Evolutionary conservation across 805 yeast genomes (phyloP).

Genomic region (Torulaspora quercuum): DNA sequence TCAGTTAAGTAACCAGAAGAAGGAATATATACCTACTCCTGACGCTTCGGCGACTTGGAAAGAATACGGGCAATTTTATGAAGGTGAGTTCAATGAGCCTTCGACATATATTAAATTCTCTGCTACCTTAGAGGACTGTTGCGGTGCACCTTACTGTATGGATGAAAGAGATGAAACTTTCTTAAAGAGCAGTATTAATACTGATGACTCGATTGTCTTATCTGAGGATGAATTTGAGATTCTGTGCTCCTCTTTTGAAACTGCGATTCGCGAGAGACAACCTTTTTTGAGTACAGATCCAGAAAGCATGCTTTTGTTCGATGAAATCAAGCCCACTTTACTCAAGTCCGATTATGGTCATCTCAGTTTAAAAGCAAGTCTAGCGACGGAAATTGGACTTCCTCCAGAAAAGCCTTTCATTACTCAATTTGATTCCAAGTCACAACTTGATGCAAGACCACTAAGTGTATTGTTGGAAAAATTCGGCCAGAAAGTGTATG

Average conservation of each 20-base stretch:
- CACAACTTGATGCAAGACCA: constrained; percentile 43
- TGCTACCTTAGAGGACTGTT: constrained; percentile 93
- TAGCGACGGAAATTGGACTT: constrained; percentile 54
- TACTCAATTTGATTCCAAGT: constrained; percentile 48
- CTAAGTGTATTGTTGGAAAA: constrained; percentile 47
- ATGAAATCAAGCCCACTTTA: constrained; percentile 59
- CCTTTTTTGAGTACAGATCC: constrained; percentile 89
- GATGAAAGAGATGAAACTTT: constrained; percentile 83
- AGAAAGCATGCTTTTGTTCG: constrained; percentile 61
- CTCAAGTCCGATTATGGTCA: constrained; percentile 39
- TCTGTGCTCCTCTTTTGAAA: constrained; percentile 69
- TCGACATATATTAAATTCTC: constrained; percentile 80
- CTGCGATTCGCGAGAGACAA: constrained; percentile 71
- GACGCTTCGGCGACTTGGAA: constrained; percentile 84
- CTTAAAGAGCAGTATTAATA: constrained; percentile 43
- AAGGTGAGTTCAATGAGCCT: constrained; percentile 65
- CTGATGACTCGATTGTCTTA: constrained; percentile 37
- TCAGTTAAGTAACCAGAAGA: constrained; percentile 42
- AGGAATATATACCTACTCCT: constrained; percentile 85
- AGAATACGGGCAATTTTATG: constrained; percentile 70
- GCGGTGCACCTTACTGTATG: constrained; percentile 81
- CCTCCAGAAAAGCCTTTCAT: constrained; percentile 45
- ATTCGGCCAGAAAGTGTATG: constrained; percentile 67
- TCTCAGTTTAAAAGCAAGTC: constrained; percentile 54
- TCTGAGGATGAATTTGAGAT: constrained; percentile 85